These are phyloP conservation scores for Ophidiomyces ophidiicola DNA, from an alignment of 2,329 filamentous ascomycete genomes.

Conservation along the genomic window DNA sequence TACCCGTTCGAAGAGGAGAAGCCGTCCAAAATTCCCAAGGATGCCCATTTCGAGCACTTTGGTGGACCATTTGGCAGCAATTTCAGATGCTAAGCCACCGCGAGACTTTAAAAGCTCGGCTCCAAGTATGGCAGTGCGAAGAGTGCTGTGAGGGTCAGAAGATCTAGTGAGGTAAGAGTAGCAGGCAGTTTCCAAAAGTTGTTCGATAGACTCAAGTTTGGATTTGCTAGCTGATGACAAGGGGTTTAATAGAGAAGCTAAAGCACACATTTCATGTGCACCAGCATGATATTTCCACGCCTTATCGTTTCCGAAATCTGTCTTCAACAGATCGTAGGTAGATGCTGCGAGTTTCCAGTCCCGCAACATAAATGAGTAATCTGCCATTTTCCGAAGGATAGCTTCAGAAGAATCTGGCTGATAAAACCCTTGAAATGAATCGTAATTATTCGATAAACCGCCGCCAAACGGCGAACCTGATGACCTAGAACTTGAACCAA, in stretches of 20 bases:
- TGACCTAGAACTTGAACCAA: constrained; percentile 56
- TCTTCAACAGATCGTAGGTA: constrained; percentile 78
- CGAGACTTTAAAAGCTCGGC: constrained; percentile 73
- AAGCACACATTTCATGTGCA: constrained; percentile 85
- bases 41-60: constrained; percentile 68
- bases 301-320: constrained; percentile 88
- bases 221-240: constrained; percentile 60
- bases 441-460: constrained; percentile 53
- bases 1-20: constrained; percentile 73
- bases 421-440: constrained; percentile 67
- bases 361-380: constrained; percentile 92
- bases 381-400: constrained; percentile 80
- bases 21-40: constrained; percentile 62
- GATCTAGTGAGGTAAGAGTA: constrained; percentile 90
- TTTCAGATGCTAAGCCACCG: constrained; percentile 68
- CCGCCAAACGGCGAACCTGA: constrained; percentile 40
- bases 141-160: constrained; percentile 62
- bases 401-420: constrained; percentile 73
- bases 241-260: constrained; percentile 68
- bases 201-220: constrained; percentile 67
- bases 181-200: constrained; percentile 76
- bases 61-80: constrained; percentile 74
- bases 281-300: constrained; percentile 94
- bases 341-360: constrained; percentile 90
- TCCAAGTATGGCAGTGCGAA: constrained; percentile 63